Conservation (phyloP, 495 filamentous ascomycete species). For the Penicillium paxilli region DNA sequence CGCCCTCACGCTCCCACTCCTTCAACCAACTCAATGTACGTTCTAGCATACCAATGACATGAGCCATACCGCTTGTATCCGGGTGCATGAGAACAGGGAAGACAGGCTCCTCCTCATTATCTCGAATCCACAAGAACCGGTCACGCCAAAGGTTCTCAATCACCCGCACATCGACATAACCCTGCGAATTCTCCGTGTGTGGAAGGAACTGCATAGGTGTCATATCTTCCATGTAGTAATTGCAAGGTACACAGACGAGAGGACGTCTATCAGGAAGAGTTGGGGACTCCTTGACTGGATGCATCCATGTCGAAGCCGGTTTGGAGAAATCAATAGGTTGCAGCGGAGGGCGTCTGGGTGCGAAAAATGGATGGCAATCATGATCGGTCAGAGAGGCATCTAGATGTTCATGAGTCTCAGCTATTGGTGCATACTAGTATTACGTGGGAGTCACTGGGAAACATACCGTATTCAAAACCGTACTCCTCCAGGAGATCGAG, state of each 20-base stretch:
- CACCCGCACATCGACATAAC: slow-evolving; percentile 51
- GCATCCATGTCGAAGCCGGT: slow-evolving; percentile 56
- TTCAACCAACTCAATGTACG: slow-evolving; percentile 54
- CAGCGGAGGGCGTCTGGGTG: slow-evolving; percentile 48
- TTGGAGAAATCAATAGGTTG: slow-evolving; percentile 50
- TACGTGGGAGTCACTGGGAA: not conserved
- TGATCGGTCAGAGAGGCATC: slow-evolving; percentile 56
- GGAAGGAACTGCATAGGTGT: slow-evolving; percentile 56
- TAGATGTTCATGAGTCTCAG: slow-evolving; percentile 8
- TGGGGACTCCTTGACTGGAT: slow-evolving; percentile 40
- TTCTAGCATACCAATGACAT: slow-evolving; percentile 62
- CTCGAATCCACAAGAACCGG: slow-evolving; percentile 46
- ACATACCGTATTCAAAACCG: slow-evolving; percentile 54
- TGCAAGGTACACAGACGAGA: slow-evolving; percentile 54
- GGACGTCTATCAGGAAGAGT: slow-evolving; percentile 26
- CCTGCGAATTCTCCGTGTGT: slow-evolving; percentile 49
- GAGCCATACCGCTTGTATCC: slow-evolving; percentile 62
- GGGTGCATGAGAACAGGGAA: slow-evolving; percentile 58
- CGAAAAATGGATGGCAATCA: slow-evolving; percentile 54
- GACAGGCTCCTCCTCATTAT: slow-evolving; percentile 38
- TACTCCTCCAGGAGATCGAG: slow-evolving; percentile 54
- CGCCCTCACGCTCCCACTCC: slow-evolving; percentile 34
- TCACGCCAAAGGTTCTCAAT: slow-evolving; percentile 58
- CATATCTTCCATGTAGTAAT: slow-evolving; percentile 61
- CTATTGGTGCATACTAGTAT: too few species aligned